phyloP scores from a whole-genome alignment of 306 rosid species.

The Corylus avellana region DNA sequence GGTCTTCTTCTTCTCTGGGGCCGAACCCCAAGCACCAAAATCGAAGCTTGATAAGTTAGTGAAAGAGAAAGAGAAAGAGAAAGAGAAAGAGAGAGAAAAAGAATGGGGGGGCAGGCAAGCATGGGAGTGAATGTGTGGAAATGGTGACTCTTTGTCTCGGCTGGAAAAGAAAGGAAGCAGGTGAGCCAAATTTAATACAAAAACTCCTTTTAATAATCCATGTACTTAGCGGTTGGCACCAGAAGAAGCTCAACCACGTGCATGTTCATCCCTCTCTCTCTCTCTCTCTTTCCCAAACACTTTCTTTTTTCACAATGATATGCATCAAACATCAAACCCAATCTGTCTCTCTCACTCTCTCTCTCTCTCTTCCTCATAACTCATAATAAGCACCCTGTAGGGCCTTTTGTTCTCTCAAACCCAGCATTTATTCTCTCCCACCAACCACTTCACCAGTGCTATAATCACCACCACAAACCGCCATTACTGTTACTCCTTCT shows the following conservation, averaged over 20 bases:
- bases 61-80: constrained; percentile 30
- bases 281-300: constrained; percentile 9
- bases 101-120: constrained; percentile 38
- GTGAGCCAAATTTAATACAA: constrained; percentile 59
- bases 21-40: constrained; percentile 37
- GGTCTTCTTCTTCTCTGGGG: constrained; percentile 28
- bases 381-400: constrained; percentile 39
- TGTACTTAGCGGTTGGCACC: constrained; percentile 63
- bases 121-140: constrained; percentile 43
- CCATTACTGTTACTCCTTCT: background rate
- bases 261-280: constrained; percentile 34
- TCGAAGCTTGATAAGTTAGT: constrained; percentile 30
- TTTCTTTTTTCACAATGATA: constrained; percentile 28
- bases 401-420: constrained; percentile 37
- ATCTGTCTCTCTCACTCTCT: constrained; percentile 21
- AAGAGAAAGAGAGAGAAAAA: constrained; percentile 25
- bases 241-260: constrained; percentile 74
- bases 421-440: constrained; percentile 77
- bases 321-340: constrained; percentile 36
- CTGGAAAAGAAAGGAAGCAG: constrained; percentile 76
- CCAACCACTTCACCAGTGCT: constrained; percentile 53
- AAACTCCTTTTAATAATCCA: constrained; percentile 32
- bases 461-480: constrained; percentile 34
- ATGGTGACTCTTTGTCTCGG: constrained; percentile 50
- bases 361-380: constrained; percentile 19